Base-by-base conservation (phyloP, 2,329 filamentous ascomycete species). In the Neofusicoccum umdonicola region DNA sequence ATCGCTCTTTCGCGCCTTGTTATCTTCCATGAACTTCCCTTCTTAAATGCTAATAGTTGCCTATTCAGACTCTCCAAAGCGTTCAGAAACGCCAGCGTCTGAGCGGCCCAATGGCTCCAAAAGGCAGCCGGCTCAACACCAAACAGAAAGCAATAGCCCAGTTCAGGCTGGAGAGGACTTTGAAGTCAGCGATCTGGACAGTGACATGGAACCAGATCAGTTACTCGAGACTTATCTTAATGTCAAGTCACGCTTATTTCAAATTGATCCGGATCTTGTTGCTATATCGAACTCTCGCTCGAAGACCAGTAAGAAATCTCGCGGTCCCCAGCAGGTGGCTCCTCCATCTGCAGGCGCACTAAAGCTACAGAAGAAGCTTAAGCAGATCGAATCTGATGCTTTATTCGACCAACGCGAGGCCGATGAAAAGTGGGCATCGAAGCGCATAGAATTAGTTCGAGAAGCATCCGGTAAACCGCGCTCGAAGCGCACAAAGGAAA, bases 151-250 rank as follows among this genome's bases (percentile, higher is more conserved):
- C 27, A 41, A 37, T 47, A 31, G 11, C 13, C 22, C 62, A 35
- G 34, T 39, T 7, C 42, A 19, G 19, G 4, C 50, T 5, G 41
- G 61, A 31, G 63, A 61, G 12, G 77, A 79, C 62, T 64, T 78
- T 4, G 69, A 78, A 22, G 77, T 83, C 62, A 83, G 80, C 68
- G 82, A 84, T 68, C 68, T 82, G 4, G 81, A 82, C 22, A 83
- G 81, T 67, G 82, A 83, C 65, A 68, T 82, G 3, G 81, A 83
- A 44, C 78, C 80, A 3, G 81, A 83, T 42, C 78, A 83, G 64
- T 75, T 84, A 17, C 81, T 93, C 31, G 88, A 91, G 0, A 86
- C 87, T 66, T 98, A 94, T 76, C 71, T 99, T 19, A 86, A 89
- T 15, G 85, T 91, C 17, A 93, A 92, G 76, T 81, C 84, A 11